Base-by-base conservation (phyloP, 805 yeast species). In the Lipomyces sp. region DNA sequence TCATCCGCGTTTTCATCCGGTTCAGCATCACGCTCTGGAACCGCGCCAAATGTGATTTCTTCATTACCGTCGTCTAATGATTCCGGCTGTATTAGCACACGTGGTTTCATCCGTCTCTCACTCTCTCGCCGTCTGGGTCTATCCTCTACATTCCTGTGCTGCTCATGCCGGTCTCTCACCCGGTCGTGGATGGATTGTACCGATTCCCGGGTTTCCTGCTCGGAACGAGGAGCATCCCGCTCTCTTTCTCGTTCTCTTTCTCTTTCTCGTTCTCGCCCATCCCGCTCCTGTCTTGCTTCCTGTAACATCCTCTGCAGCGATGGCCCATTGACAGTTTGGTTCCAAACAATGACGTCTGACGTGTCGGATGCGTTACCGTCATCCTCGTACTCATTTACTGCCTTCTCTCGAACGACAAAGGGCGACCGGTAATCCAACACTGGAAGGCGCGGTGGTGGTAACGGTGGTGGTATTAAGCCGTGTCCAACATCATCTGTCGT, bases 381-480 rank as follows among this genome's bases (percentile, higher is more conserved):
- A 29, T 15, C 32, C 48, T 53, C 63, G n/a, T 29, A 10, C 18
- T 39, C 39, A 15, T 29, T 15, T 29, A 35, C 37, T 10, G 56
- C 29, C 39, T 42, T 34, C 8, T 55, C 45, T n/a, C 59, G 53
- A 24, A 50, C 60, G 4, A 39, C 59, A 35, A 61, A 64, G 8
- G 67, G 62, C 8, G 64, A 45, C 8, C 62, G 53, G 29, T 60
- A 64, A 11, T 50, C 30, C 53, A 64, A 45, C n/a, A 57, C 57
- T 10, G 67, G 67, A 13, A 64, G 37, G 13, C 56, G 33, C 8
- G 67, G 64, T 11, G 59, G 55, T 45, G 58, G 39, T 51, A 53
- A 55, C 54, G 60, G 39, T 33, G 58, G 24, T 59, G 60, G 63
- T 53, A 59, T 59, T 30, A 6, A 42, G 7, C 24, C 37, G 30